Evolutionary conservation across 768 basidiomycete species (phyloP), one percentile per base, ranked within the genome.

Genomic region (Macrolepiota albuminosa): DNA sequence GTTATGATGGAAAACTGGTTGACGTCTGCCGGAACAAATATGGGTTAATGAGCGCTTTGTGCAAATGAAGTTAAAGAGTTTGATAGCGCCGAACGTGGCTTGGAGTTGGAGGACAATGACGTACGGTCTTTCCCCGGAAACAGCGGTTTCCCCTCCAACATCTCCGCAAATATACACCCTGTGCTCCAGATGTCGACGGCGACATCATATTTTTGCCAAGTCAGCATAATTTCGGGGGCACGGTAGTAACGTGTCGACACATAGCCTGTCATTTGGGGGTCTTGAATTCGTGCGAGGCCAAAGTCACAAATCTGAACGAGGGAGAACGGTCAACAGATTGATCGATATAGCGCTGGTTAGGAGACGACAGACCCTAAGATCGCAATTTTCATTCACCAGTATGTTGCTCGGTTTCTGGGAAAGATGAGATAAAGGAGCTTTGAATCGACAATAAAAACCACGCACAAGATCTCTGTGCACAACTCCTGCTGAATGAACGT

Each of bases 1-100:
- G 96, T 98, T 77, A 99, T 99, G 76, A 99, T 98, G 50, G 95
- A 97, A 78, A 99, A 98, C 73, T 99, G 97, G 78, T 99, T 95
- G 67, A 98, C 97, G 75, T 99, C 96, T 98, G 70, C 33, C 9
- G 31, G 7, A 31, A 29, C 10, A 36, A 6, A 45, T 18, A 46
- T 24, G 14, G 1, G 18, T 48, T 7, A 37, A 45, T 43, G 3
- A 42, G 53, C 26, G 13, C 21, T 18, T 8, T 43, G 8, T 21
- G 9, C 5, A n/a, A 40, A n/a, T 21, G n/a, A 9, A 6, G 6
- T 26, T 39, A 10, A 8, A 21, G 10, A n/a, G 34, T 13, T 21
- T 8, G 6, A 31, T 33, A 3, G 18, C 11, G 29, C 37, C 10
- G 16, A 33, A 21, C 8, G 13, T 21, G 5, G 40, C 29, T 31